Evolutionary conservation across 2,329 filamentous ascomycete species (phyloP), one percentile per base, ranked within the genome.

Genomic region (Pseudogymnoascus sp.): DNA sequence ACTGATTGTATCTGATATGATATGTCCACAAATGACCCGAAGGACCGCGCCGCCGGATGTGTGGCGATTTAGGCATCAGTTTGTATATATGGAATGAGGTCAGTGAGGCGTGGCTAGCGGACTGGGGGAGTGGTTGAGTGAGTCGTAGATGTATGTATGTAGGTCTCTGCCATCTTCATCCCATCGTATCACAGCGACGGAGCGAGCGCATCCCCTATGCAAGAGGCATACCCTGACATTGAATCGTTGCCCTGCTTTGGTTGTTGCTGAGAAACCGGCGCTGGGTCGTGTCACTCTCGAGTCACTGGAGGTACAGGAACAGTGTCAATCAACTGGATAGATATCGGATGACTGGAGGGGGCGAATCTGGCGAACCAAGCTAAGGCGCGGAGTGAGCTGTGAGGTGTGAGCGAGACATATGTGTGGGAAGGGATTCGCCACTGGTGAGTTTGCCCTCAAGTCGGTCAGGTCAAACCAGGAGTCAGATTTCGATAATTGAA

Each of bases 171-270:
- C 21, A 21, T 31, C 25, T 53, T 53, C 47, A 10, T 53, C 47
- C 25, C 47, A 53, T 53, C 25, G 25, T 53, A 28, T 28, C 47
- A 33, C 47, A 31, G 47, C 28, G 23, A 21, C 44, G n/a, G n/a
- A n/a, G n/a, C n/a, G n/a, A n/a, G n/a, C n/a, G 14, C 44, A 53
- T 53, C 47, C 47, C 47, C 47, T 53, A 53, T 53, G 47, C 25
- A 53, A 14, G 28, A 28, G 7, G 14, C 14, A 11, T 53, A 53
- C 44, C 44, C 44, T 53, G 44, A 53, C 14, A 16, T 31, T 21
- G 21, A 10, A 7, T 10, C 6, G n/a, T 31, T 31, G 47, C 18
- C 21, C 18, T 53, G 25, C 25, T n/a, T 25, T 11, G 23, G 23
- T 7, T 31, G 23, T 7, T 53, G 47, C 18, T 14, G 14, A 47